Evolutionary conservation across 2,329 filamentous ascomycete species (phyloP), one percentile per base, ranked within the genome.

Genomic region (Phialocephala subalpina): DNA sequence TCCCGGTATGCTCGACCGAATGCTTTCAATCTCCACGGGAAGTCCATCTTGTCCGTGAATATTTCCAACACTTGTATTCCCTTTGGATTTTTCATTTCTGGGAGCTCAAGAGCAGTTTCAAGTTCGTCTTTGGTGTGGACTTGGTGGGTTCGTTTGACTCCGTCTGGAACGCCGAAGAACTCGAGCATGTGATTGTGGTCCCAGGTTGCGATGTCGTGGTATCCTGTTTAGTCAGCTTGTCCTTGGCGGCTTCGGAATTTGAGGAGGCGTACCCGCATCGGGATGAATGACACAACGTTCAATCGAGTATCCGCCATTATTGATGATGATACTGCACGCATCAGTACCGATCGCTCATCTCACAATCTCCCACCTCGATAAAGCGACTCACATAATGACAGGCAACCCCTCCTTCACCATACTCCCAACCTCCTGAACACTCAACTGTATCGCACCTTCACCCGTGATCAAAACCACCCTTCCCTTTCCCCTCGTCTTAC

Each of bases 371-470:
- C 47, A 7, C 16, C 12, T 16, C 2, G 3, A 9, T 8, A 27
- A 8, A 12, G 29, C 4, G 8, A 53, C 25, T 29, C 7, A 53
- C 49, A 53, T 27, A 8, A 53, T 53, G 6, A 53, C 8, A 53
- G 29, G 25, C 16, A 87, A 78, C 3, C 81, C 79, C 62, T 84
- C 79, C 18, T 79, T 79, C 70, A 91, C 86, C 71, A 91, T 90
- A 2, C 87, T 89, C 14, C 85, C 84, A 2, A 92, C 78, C 69
- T 90, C 88, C 73, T 92, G 89, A 0, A 83, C 87, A 0, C 88
- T 91, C 78, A 91, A 85, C 68, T 90, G 85, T 65, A 91, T 83
- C 67, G 86, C 88, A 2, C 88, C 89, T 60, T 90, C 88, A 4
- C 87, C 87, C 36, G 87, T 87, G 67, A 88, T 81, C 1, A 90